A percentile compares a stretch with the other conserved stretches of the same genome.
Evolutionary conservation across 1,284 basidiomycete genomes (phyloP).

Genomic region (Phellopilus nigrolimitatus): DNA sequence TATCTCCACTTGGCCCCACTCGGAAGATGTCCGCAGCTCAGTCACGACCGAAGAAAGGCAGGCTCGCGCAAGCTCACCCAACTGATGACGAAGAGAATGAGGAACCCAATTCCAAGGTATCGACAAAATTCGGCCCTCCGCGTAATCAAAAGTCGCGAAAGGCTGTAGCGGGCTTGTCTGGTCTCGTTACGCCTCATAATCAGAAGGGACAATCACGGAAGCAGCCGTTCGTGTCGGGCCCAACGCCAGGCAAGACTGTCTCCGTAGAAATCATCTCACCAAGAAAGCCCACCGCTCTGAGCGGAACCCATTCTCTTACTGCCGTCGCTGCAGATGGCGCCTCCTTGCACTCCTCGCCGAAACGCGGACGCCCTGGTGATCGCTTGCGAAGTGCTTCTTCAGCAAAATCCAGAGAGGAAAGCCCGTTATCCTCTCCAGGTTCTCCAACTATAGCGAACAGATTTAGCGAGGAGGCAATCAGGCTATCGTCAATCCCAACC

Average conservation of each 20-base stretch:
- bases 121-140: constrained; percentile 1
- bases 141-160: not conserved
- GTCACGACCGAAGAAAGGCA: not conserved
- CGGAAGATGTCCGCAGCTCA: not conserved
- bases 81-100: not conserved
- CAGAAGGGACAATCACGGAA: not conserved
- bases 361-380: constrained; percentile 5
- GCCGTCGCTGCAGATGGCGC: constrained; percentile 2
- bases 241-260: constrained; percentile 3
- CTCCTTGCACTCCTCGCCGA: constrained; percentile 3
- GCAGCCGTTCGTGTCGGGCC: constrained; percentile 1
- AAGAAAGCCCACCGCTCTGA: not conserved
- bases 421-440: constrained; percentile 1
- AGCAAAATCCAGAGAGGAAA: not conserved
- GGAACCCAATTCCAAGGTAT: not conserved
- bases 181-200: not conserved
- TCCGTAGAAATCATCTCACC: constrained; percentile 14
- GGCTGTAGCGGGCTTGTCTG: not conserved
- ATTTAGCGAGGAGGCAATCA: not conserved
- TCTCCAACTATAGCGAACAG: not conserved
- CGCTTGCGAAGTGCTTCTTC: not conserved
- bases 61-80: not conserved
- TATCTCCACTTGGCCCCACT: constrained; percentile 1
- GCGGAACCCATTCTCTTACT: constrained; percentile 1
- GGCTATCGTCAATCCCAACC: constrained; percentile 5